Base-by-base conservation (phyloP, 176 grass and related monocot species). In the Musa troglodytarum region DNA sequence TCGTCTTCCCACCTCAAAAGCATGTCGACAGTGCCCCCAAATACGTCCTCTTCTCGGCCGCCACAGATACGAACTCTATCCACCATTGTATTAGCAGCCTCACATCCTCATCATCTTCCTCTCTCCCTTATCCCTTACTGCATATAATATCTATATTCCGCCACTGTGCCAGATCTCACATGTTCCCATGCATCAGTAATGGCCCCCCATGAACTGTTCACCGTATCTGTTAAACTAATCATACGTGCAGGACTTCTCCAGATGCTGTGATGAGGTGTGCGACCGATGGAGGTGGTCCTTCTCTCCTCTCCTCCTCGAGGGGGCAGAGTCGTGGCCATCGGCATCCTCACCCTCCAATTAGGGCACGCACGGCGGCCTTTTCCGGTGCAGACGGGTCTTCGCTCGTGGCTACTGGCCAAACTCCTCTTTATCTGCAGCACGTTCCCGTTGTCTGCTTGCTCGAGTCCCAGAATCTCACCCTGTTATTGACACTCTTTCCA, bases 151-250 rank as follows among this genome's bases (percentile, higher is more conserved):
- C 34, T 5, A 43, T 43, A 43, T 43, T 43, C 4, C 4, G 34
- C 34, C 34, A 43, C 34, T 43, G 34, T 21, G 16, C 10, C 11
- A 21, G 34, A 49, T 20, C 43, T 49, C 20, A 51, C 68, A 21
- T 70, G 68, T 70, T 51, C 20, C 68, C 68, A 34, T 21, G 68
- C 68, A 51, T 70, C 68, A 51, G 20, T 52, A 21, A 51, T 70
- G 43, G 49, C 43, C 50, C 68, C 23, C 24, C 19, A 50, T 22
- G 43, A 19, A n/a, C 34, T 43, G 34, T 6, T 43, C 19, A 70
- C 51, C 51, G 49, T 70, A 17, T n/a, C 9, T 70, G 7, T 24
- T 70, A 20, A 70, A 20, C 43, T 49, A 51, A 70, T 50, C 43
- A n/a, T 50, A 17, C 19, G 43, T 24, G 26, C 34, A 26, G 65